Base-by-base conservation (phyloP, 2,329 filamentous ascomycete species). In the Biscogniauxia mediterranea region DNA sequence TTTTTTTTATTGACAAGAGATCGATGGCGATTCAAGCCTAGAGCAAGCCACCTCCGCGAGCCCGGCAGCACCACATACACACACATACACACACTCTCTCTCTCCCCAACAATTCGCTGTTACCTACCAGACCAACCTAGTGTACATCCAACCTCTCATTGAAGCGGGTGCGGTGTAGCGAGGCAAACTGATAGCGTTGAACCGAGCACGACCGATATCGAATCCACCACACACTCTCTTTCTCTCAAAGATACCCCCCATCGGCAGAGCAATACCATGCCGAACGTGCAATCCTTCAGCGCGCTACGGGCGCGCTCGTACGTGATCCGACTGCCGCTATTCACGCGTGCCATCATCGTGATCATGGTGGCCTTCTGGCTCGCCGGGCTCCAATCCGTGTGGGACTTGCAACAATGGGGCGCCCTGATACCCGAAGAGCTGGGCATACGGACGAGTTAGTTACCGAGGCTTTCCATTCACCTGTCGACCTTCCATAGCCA, bases 251-350 rank as follows among this genome's bases (percentile, higher is more conserved):
- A 32, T 9, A 32, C 11, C 7, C 38, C 32, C 17, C 17, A 11
- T 46, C 15, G 38, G 15, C 38, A 46, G 38, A 17, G 38, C 5
- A 15, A n/a, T 5, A 75, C 70, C 61, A 74, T 77, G 68, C 70
- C 72, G 52, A 71, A 67, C 42, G 64, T 75, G 73, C 82, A 73
- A 68, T 82, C 69, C 60, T 89, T 96, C 77, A 93, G 88, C 77
- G 86, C 89, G 32, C 76, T 83, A 63, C 87, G 92, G 68, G 83
- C 93, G 69, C 89, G 92, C 66, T 91, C 91, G 8, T 97, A 96
- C 75, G 72, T 96, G 66, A 81, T 91, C 62, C 89, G 93, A 55
- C 82, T 98, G n/a, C 94, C 95, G 42, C 81, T 98, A 1, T 93
- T 95, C 74, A 97, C 95, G 25, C 87, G 93, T 56, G 76, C 84